Base-by-base conservation (phyloP, 345 rosid genomes). In the Lumnitzera racemosa region DNA sequence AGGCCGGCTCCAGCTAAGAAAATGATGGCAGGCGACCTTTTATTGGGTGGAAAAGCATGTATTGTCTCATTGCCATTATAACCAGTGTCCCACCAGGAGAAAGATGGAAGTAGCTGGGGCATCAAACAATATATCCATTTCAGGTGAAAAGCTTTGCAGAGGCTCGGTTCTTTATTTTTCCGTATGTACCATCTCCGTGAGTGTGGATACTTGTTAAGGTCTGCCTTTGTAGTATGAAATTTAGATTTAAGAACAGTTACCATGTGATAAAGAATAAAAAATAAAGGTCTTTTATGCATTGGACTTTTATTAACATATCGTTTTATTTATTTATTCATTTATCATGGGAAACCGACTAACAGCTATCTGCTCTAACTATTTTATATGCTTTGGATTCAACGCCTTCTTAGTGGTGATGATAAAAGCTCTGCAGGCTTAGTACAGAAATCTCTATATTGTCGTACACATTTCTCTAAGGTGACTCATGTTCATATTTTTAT, bases 141-240 rank as follows among this genome's bases (percentile, higher is more conserved):
- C 78, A 79, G 86, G 88, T 79, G 81, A 83, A 54, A 63, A 57
- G 74, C 72, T 79, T 68, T 57, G 72, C 64, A 46, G 67, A 59
- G 59, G 70, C 67, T 67, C 57, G 29, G 61, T 74, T 74, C 59
- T 61, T 76, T 72, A 76, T 76, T 47, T 51, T 65, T 74, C 75
- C 66, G 60, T 76, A 71, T 73, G 61, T 67, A 53, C 62, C 56
- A 71, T 47, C 64, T 36, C 2, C 43, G 48, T 68, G 50, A 63
- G 65, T 50, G 36, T 66, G 68, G 51, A 57, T 73, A 70, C 61
- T 60, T 58, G 51, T 52, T 53, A 67, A 56, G 69, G 68, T 81
- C 65, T 51, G 47, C 70, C 65, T 72, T 76, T 72, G 70, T 69
- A 65, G 74, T 46, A 60, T 70, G 74, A 65, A 62, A 61, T 49